Evolutionary conservation across 306 rosid genomes (phyloP), one percentile per base, ranked within the genome.

Genomic region (Rubus parviflorus): DNA sequence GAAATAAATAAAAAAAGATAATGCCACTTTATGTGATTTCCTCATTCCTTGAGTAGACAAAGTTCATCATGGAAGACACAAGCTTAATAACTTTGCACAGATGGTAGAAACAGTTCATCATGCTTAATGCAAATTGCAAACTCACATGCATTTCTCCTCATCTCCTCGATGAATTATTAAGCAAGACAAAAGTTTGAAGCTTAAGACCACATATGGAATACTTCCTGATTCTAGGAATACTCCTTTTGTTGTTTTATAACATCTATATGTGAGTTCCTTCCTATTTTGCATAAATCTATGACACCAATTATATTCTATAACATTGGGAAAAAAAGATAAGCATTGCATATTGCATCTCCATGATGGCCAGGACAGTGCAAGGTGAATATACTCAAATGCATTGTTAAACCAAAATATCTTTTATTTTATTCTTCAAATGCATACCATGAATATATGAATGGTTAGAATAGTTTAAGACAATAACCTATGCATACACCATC

Each of bases 231-330:
- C 43, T 3, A 71, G 42, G 10, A 37, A 75, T 63, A 30, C 42
- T 48, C 42, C n/a, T 49, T 70, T 49, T 25, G 45, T n/a, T 35
- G 19, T 19, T 35, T 20, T 72, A 37, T 43, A 42, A 13, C 35
- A 76, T 52, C 30, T 41, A 40, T 16, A 40, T 12, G 54, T 7
- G 13, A 48, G 60, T 63, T 37, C 64, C 73, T 76, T 48, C 66
- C 38, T 37, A 11, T 8, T 22, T 66, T 23, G 3, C 37, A 40
- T 37, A 23, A 14, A 19, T 76, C 17, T 17, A 51, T 22, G 16
- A 12, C 43, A 51, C 73, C 40, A 22, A 35, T 52, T 63, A 35
- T 61, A 63, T 75, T 43, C 23, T 40, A 49, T 13, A 66, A 52
- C 73, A 76, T 37, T 30, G 35, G 38, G 5, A n/a, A 46, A 6